Evolutionary conservation across 2,329 filamentous ascomycete species (phyloP), one percentile per base, ranked within the genome.

Genomic region (Blastomyces emzantsi): DNA sequence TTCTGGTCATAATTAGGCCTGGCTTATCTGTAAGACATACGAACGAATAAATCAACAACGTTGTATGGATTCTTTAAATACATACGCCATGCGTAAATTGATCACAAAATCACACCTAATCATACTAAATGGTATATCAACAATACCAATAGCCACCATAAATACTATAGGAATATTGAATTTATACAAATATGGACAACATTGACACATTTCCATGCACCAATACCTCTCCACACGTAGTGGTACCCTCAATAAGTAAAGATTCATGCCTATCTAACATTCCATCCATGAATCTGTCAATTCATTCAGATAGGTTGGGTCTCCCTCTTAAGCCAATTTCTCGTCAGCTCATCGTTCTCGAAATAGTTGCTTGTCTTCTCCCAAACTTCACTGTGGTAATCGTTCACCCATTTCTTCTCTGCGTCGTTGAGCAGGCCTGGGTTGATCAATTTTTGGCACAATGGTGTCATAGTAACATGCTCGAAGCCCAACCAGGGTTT

Each of bases 401-500:
- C 82, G 71, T 97, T 96, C 68, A 99, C 78, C 90, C 93, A 99
- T 65, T 83, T 77, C 78, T 88, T 90, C 79, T 99, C 94, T 15
- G 79, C 81, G 4, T 81, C 79, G 0, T 87, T 92, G 68, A 99
- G 78, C 43, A 96, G 79, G 61, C 74, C 81, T 62, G 83, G 79
- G 70, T 97, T 90, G 67, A 96, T 92, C 67, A 99, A 79, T 66
- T 91, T 97, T 66, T 87, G 85, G 78, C 93, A 97, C 77, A 96
- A 92, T 0, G 94, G 94, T 22, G 93, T 91, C 91, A 99, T 91
- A 0, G 94, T 99, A 68, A 97, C 92, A 75, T 96, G 90, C 79
- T 99, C 93, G 69, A 99, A 99, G 3, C 92, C 92, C 45, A 97
- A 81, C 78, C 90, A 99, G 1, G 92, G 89, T 79, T 96, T 96